Percentiles rank a stretch among this genome's conserved stretches.
Conservation (phyloP, 495 filamentous ascomycete species). For the Ascobolus immersus region DNA sequence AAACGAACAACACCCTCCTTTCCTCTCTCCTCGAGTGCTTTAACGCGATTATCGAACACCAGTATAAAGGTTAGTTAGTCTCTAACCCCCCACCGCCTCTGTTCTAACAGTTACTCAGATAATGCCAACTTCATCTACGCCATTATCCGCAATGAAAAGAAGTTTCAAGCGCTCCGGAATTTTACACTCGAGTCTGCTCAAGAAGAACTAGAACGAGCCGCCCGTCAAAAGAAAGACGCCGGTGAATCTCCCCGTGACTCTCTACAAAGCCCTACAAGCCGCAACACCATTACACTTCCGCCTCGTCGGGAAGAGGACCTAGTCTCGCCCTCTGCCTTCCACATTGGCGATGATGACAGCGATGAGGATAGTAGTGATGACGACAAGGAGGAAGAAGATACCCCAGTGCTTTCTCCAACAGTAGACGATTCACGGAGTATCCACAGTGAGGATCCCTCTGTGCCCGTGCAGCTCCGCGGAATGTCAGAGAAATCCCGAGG, state of each 20-base stretch:
- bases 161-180: constrained; percentile 65
- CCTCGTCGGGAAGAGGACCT: constrained; percentile 4
- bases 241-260: constrained; percentile 14
- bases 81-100: not conserved
- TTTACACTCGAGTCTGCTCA: constrained; percentile 93
- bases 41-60: constrained; percentile 78
- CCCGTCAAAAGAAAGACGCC: constrained; percentile 46
- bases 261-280: constrained; percentile 6
- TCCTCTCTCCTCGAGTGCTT: constrained; percentile 68
- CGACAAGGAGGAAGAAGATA: constrained; percentile 24
- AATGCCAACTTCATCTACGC: constrained; percentile 67
- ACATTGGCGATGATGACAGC: constrained; percentile 72
- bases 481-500: constrained; percentile 97
- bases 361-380: constrained; percentile 65
- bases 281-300: not conserved
- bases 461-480: constrained; percentile 69
- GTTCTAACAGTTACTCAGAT: constrained; percentile 25
- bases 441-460: too few species aligned
- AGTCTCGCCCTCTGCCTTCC: constrained; percentile 38
- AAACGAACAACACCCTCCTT: constrained; percentile 65
- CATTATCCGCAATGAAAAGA: constrained; percentile 50
- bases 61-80: constrained; percentile 43
- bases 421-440: constrained; percentile 61
- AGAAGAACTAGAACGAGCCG: constrained; percentile 68
- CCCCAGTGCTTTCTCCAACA: constrained; percentile 41